Evolutionary conservation across 805 yeast species (phyloP), one percentile per base, ranked within the genome.

Genomic region (Candida parachauliodes): DNA sequence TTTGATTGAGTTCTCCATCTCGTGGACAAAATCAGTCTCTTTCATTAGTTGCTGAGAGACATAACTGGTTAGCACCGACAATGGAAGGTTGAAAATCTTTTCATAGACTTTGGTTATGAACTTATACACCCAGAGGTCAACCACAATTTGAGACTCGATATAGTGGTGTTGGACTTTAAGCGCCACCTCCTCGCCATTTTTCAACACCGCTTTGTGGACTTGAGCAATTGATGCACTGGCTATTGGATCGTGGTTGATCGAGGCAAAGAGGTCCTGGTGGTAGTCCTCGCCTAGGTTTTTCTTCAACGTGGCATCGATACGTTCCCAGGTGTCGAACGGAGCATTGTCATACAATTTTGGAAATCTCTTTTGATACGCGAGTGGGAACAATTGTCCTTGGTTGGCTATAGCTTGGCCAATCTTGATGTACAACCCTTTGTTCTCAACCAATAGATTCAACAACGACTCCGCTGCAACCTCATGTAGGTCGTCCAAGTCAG

Each of bases 181-280:
- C 0, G 87, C 88, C 11, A 81, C 87, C 18, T 57, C 49, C 17
- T 69, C 68, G 4, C 81, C 81, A 19, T 42, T 38, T 36, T 52
- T 57, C 44, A 82, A 51, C 9, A 45, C 48, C 0, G 77, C 88
- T 33, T 59, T 62, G 46, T 81, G 87, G 5, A 81, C 87, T 49
- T 81, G 88, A 0, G 87, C 88, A 44, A 81, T 70, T 32, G 83
- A 77, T 0, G 91, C 94, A 54, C 86, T 77, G 2, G 91, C 93
- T 12, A 82, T 62, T 1, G 91, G 86, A 1, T 34, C 49, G 43
- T 71, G 75, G 23, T 79, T 81, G 26, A 84, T 62, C 6, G 44
- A 43, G 1, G 56, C 55, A 46, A 79, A 79, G 1, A 63, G 27
- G 14, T 49, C 48, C 8, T 57, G 20, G 29, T 48, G 49, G 36